These are phyloP conservation scores for Huntiella savannae DNA, from an alignment of 2,329 filamentous ascomycete genomes.

Conservation along the genomic window DNA sequence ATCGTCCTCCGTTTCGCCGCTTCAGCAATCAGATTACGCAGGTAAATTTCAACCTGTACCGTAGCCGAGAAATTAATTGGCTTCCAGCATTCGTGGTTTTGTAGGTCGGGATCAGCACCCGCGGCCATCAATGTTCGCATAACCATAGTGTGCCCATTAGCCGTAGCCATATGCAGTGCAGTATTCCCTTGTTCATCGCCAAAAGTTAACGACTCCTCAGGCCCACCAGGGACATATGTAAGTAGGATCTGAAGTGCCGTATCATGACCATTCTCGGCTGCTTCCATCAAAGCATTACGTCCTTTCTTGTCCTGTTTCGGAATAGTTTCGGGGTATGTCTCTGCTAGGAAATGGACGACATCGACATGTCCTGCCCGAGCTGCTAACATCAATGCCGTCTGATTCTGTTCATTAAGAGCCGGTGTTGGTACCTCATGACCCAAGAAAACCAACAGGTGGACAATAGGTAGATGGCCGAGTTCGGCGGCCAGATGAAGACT, in stretches of 20 bases:
- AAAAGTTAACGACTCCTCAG: conserved; percentile 32
- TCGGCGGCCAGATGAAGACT: conserved; percentile 65
- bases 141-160: conserved; percentile 61
- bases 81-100: conserved; percentile 64
- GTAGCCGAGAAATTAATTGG: conserved; percentile 69
- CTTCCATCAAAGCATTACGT: conserved; percentile 53
- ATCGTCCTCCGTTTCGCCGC: conserved; percentile 32
- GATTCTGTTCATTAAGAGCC: conserved; percentile 58
- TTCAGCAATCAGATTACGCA: conserved; percentile 58
- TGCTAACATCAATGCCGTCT: conserved; percentile 69
- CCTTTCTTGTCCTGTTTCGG: conserved; percentile 46
- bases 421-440: conserved; percentile 59
- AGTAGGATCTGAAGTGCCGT: conserved; percentile 45
- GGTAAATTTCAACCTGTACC: conserved; percentile 67
- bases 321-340: conserved; percentile 42
- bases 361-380: conserved; percentile 50
- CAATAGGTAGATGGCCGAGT: conserved; percentile 51
- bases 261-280: conserved; percentile 39
- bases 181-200: conserved; percentile 64
- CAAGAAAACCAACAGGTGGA: conserved; percentile 47
- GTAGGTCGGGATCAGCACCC: conserved; percentile 53
- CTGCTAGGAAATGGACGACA: conserved; percentile 52
- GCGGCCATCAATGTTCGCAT: conserved; percentile 59
- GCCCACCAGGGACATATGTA: conserved; percentile 38
- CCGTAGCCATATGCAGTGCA: conserved; percentile 68